phyloP scores from a whole-genome alignment of 345 rosid species.

The Gossypium longicalyx region DNA sequence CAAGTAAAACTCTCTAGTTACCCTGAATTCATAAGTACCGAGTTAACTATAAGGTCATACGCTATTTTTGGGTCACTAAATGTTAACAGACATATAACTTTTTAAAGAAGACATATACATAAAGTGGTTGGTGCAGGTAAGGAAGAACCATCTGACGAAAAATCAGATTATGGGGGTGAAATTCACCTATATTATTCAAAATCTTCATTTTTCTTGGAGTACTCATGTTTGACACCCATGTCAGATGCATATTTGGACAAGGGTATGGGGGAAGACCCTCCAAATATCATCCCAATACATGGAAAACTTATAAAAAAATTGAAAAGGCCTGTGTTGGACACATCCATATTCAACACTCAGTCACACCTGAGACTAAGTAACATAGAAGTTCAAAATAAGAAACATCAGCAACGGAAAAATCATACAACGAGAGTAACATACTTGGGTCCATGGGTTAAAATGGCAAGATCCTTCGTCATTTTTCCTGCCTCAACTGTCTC shows the following conservation, averaged over 20 bases:
- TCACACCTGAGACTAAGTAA: neutral
- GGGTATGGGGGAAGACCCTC: neutral
- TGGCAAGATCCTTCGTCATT: constrained; percentile 97
- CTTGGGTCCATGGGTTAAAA: constrained; percentile 78
- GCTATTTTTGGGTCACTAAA: neutral
- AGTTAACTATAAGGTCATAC: neutral
- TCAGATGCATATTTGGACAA: neutral
- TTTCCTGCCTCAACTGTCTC: constrained; percentile 82
- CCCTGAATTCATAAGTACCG: constrained; percentile 42
- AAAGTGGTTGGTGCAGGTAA: neutral
- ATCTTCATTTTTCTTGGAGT: neutral
- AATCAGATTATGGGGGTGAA: neutral
- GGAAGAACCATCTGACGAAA: neutral
- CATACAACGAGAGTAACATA: constrained; percentile 27
- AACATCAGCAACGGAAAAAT: neutral
- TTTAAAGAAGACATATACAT: neutral
- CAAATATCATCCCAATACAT: neutral
- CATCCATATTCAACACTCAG: neutral
- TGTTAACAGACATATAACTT: neutral
- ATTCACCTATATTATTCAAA: neutral
- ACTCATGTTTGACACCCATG: neutral
- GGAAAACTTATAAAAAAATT: neutral
- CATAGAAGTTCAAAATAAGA: neutral
- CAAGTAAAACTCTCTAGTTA: constrained; percentile 61
- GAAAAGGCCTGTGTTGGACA: neutral